Evolutionary conservation across 129 eudicot species (phyloP).

Genomic region (Escallonia rubra): DNA sequence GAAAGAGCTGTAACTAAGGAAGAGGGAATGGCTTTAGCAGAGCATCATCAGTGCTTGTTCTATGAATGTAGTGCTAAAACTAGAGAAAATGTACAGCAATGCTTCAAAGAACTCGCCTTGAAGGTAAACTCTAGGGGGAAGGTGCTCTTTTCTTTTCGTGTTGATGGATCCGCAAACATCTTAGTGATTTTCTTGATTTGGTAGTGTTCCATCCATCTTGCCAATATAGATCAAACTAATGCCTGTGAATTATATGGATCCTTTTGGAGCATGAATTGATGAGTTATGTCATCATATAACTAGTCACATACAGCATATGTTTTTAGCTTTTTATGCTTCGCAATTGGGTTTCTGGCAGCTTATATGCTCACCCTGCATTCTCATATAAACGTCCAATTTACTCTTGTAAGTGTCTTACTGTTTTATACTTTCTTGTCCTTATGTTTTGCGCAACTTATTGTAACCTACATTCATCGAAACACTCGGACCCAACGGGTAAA

Average conservation of each 20-base stretch:
- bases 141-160: not conserved
- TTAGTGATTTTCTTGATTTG: not conserved
- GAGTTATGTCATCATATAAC: too few relatives aligned
- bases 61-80: slow-evolving; percentile 91
- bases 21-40: slow-evolving; percentile 79
- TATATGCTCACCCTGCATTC: too few relatives aligned
- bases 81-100: slow-evolving; percentile 69
- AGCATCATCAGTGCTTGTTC: slow-evolving; percentile 57
- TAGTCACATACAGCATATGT: too few relatives aligned
- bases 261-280: not conserved
- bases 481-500: too few relatives aligned
- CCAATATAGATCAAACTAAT: not conserved
- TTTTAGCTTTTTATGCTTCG: too few relatives aligned
- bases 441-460: too few relatives aligned
- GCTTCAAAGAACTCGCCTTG: slow-evolving; percentile 68
- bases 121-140: slow-evolving; percentile 37
- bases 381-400: too few relatives aligned
- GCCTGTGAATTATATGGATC: not conserved
- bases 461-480: too few relatives aligned
- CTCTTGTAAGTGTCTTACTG: too few relatives aligned
- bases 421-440: too few relatives aligned
- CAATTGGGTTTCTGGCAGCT: too few relatives aligned
- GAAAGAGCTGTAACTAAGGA: slow-evolving; percentile 79
- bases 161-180: not conserved
- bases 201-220: not conserved